Evolutionary conservation across 352 stramenopile genomes (phyloP).

Genomic region (Elongisporangium anandrum): DNA sequence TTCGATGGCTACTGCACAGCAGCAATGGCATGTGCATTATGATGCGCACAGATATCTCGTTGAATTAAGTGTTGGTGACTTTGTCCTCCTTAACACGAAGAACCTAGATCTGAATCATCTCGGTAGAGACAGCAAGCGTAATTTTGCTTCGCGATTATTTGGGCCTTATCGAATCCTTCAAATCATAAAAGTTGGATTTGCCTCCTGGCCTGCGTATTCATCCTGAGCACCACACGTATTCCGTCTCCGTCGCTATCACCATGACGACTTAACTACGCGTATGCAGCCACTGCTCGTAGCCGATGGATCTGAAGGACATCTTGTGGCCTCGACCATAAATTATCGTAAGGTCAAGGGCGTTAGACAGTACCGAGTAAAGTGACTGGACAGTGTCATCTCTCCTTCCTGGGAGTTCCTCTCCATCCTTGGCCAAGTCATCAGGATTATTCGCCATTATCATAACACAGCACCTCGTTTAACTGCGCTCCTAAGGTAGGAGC

Average conservation of each 20-base stretch:
- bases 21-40: too few species aligned
- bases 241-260: slow-evolving; percentile 5
- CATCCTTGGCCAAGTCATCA: too few species aligned
- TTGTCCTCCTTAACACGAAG: slow-evolving; percentile 3
- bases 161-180: slow-evolving; percentile 6
- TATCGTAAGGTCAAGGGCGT: slow-evolving; percentile 1
- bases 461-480: too few species aligned
- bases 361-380: slow-evolving; percentile 10
- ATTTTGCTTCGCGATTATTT: slow-evolving; percentile 7
- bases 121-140: slow-evolving; percentile 8
- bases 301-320: slow-evolving; percentile 8
- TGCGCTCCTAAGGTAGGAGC: too few species aligned
- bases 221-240: slow-evolving; percentile 11
- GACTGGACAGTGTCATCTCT: slow-evolving; percentile 3
- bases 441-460: too few species aligned
- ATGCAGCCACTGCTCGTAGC: not conserved
- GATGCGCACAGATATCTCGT: too few species aligned
- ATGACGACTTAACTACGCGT: slow-evolving; percentile 1
- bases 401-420: too few species aligned
- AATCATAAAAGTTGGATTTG: slow-evolving; percentile 7
- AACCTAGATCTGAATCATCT: slow-evolving; percentile 6
- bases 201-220: slow-evolving; percentile 8
- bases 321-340: slow-evolving; percentile 2
- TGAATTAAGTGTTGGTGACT: slow-evolving; percentile 1
- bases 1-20: too few species aligned